A percentile compares a stretch with the other conserved stretches of the same genome.
These are phyloP conservation scores for Lagenidium giganteum DNA, from an alignment of 352 stramenopile species.

Conservation along the genomic window DNA sequence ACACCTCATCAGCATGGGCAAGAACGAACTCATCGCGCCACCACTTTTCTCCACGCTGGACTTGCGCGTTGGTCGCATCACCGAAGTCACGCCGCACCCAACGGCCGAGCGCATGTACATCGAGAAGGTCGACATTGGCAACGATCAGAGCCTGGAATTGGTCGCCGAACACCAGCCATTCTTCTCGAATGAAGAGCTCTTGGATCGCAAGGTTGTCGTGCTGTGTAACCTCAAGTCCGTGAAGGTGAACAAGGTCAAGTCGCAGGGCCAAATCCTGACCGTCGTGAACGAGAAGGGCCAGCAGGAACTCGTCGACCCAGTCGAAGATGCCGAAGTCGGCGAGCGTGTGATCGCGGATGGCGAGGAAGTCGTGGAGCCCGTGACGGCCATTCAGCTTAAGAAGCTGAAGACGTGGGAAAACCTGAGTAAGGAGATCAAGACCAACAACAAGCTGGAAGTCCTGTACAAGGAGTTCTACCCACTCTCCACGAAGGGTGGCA, in stretches of 20 bases:
- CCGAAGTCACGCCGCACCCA: slow-evolving; percentile 57
- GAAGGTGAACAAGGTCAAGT: slow-evolving; percentile 61
- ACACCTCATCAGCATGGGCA: slow-evolving; percentile 43
- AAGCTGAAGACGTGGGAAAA: slow-evolving; percentile 84
- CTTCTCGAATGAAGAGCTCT: slow-evolving; percentile 68
- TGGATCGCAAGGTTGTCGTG: slow-evolving; percentile 64
- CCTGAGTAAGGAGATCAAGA: slow-evolving; percentile 69
- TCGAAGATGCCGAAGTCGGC: slow-evolving; percentile 53
- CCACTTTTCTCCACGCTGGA: slow-evolving; percentile 68
- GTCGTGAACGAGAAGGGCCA: slow-evolving; percentile 48
- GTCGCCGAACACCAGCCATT: slow-evolving; percentile 73
- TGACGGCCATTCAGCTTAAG: slow-evolving; percentile 80
- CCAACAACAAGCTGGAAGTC: slow-evolving; percentile 70
- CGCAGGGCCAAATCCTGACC: slow-evolving; percentile 54
- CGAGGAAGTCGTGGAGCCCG: slow-evolving; percentile 61
- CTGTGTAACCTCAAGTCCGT: slow-evolving; percentile 76
- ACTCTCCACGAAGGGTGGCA: slow-evolving; percentile 45
- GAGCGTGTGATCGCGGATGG: slow-evolving; percentile 70
- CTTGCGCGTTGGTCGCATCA: slow-evolving; percentile 64
- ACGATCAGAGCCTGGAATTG: slow-evolving; percentile 69
- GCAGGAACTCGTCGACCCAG: slow-evolving; percentile 59
- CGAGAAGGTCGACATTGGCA: slow-evolving; percentile 72
- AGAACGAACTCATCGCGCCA: slow-evolving; percentile 72
- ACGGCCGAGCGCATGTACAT: slow-evolving; percentile 72
- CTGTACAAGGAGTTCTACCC: slow-evolving; percentile 62